Conservation (phyloP, 1,284 basidiomycete genomes). For the Lentinus polychrous region DNA sequence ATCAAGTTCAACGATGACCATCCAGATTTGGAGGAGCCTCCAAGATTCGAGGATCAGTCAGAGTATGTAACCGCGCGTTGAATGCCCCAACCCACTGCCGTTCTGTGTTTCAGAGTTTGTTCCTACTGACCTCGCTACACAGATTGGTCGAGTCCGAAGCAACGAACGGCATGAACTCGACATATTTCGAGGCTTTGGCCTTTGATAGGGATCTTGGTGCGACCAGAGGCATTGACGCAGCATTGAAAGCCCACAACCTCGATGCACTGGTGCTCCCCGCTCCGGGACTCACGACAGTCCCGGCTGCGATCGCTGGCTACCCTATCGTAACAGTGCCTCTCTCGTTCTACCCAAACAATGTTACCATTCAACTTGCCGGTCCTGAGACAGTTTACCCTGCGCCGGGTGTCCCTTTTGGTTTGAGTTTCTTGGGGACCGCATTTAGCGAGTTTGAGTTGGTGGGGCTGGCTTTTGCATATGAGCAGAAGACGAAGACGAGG, state of each 20-base stretch:
- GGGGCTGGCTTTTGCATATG: conserved; percentile 56
- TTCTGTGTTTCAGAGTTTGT: too few species aligned
- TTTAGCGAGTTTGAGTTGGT: conserved; percentile 57
- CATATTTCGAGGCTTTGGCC: conserved; percentile 43
- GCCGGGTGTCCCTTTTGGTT: conserved; percentile 55
- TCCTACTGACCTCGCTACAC: too few species aligned
- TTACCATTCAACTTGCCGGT: conserved; percentile 23
- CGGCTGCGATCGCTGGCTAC: conserved; percentile 54
- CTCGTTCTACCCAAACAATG: conserved; percentile 51
- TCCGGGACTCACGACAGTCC: conserved; percentile 37
- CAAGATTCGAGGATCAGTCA: conserved; percentile 41
- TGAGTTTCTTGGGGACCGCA: conserved; percentile 58
- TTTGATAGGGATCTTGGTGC: conserved; percentile 45
- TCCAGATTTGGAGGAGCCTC: conserved; percentile 41
- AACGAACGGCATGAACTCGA: conserved; percentile 7
- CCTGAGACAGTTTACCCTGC: conserved; percentile 40
- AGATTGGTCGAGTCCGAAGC: conserved; percentile 14
- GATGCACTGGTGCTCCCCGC: conserved; percentile 56
- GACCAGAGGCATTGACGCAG: conserved; percentile 52
- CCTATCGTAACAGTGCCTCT: conserved; percentile 57
- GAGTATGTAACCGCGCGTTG: conserved; percentile 30
- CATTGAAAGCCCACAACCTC: conserved; percentile 39
- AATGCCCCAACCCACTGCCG: too few species aligned
- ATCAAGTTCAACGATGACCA: conserved; percentile 50
- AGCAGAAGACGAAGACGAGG: conserved; percentile 56